Percentiles rank a stretch among this genome's conserved stretches.
Evolutionary conservation across 345 rosid species (phyloP).

Genomic region (Zanthoxylum bungeanum): DNA sequence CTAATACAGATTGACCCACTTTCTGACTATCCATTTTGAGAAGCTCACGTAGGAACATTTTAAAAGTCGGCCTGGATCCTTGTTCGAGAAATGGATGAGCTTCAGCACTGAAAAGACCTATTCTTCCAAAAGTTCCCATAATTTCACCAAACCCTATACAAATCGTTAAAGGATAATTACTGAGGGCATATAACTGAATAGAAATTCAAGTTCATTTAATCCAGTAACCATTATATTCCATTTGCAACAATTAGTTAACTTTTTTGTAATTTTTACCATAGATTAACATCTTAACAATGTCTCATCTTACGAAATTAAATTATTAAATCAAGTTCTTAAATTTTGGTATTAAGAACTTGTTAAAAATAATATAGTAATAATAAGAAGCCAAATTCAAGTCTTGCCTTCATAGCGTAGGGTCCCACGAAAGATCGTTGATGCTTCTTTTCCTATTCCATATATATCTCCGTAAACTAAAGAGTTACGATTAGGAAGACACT

Average conservation of each 20-base stretch:
- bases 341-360: not conserved
- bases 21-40: slow-evolving; percentile 31
- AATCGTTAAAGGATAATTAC: slow-evolving; percentile 11
- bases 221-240: not conserved
- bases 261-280: not conserved
- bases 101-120: slow-evolving; percentile 60
- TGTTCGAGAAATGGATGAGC: slow-evolving; percentile 41
- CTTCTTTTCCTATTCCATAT: slow-evolving; percentile 75
- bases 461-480: slow-evolving; percentile 72
- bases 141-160: slow-evolving; percentile 66
- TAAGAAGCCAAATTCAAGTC: slow-evolving; percentile 6
- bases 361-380: not conserved
- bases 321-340: not conserved
- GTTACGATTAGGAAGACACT: slow-evolving; percentile 86
- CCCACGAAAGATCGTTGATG: slow-evolving; percentile 84
- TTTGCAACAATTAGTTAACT: not conserved
- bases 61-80: slow-evolving; percentile 43
- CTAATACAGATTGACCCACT: slow-evolving; percentile 20
- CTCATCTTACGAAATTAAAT: not conserved
- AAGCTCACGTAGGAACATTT: slow-evolving; percentile 50
- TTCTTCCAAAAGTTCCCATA: slow-evolving; percentile 74
- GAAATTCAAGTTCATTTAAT: not conserved
- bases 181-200: not conserved
- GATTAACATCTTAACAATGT: not conserved
- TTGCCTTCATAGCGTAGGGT: slow-evolving; percentile 95